phyloP scores from a whole-genome alignment of 2,329 filamentous ascomycete species.

The Alternaria ethzedia region DNA sequence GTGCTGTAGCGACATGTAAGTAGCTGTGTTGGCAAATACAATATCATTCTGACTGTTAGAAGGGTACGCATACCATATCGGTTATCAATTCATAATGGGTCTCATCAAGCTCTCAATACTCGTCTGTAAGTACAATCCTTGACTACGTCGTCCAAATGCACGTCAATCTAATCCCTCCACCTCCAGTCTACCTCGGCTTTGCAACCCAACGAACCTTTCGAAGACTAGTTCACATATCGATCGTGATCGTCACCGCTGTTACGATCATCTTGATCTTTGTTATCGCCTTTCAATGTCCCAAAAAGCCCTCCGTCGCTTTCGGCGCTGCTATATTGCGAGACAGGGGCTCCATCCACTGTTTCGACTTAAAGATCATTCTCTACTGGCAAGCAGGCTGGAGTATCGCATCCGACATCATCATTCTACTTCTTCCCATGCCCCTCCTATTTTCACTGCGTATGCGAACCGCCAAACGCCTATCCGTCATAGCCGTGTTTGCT shows the following conservation, averaged over 20 bases:
- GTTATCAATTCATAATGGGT: constrained; percentile 29
- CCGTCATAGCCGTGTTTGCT: constrained; percentile 30
- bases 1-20: constrained; percentile 22
- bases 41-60: neutral
- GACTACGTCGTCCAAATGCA: neutral
- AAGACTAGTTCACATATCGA: constrained; percentile 20
- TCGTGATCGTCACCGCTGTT: constrained; percentile 16
- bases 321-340: constrained; percentile 19
- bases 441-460: constrained; percentile 31
- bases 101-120: constrained; percentile 37
- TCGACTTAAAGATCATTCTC: constrained; percentile 22
- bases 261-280: constrained; percentile 22
- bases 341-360: constrained; percentile 15
- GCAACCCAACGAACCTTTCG: constrained; percentile 30
- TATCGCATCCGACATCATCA: constrained; percentile 30
- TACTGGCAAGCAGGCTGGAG: constrained; percentile 31
- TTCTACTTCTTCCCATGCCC: constrained; percentile 33
- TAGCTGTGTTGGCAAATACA: neutral
- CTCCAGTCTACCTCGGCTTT: constrained; percentile 28
- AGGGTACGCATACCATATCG: constrained; percentile 35
- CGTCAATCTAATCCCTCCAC: neutral
- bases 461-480: constrained; percentile 26
- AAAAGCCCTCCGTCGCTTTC: constrained; percentile 18
- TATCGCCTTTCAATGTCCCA: constrained; percentile 31
- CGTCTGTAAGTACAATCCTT: constrained; percentile 1